Evolutionary conservation across 768 basidiomycete species (phyloP), one percentile per base, ranked within the genome.

Genomic region (Pleurotus salmoneostramineus): DNA sequence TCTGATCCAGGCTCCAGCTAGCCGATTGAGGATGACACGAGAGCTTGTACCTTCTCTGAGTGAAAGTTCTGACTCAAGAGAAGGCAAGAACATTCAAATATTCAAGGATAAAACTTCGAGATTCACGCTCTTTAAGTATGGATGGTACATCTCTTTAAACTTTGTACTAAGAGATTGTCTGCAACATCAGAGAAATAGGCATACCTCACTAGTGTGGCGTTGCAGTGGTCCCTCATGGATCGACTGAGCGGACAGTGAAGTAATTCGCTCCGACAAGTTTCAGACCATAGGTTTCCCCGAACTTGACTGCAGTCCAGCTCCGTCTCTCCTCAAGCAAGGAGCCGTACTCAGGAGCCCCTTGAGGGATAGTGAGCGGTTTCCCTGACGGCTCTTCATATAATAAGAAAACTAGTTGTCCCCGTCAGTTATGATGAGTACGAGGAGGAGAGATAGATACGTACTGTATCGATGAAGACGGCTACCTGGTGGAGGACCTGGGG

Each of bases 211-310:
- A n/a, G n/a, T n/a, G n/a, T n/a, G n/a, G n/a, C n/a, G n/a, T n/a
- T n/a, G n/a, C n/a, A n/a, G n/a, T n/a, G n/a, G n/a, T n/a, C n/a
- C n/a, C n/a, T n/a, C n/a, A n/a, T n/a, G n/a, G n/a, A n/a, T n/a
- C 65, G n/a, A 56, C 56, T 14, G 69, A 66, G 52, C 69, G 65
- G 5, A 82, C 77, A 50, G 80, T 58, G 62, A 86, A 80, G 64
- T 79, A 86, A 62, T 81, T 86, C 11, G 76, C 82, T 10, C 82
- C 87, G 15, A 87, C 83, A 4, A 86, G 70, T 67, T 76, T 80
- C 47, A 88, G 68, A 0, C 76, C 76, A 60, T 85, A 71, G 61
- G 68, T 66, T 6, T 80, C 68, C 17, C 77, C 85, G 64, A 88
- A 87, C 2, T 64, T 66, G 7, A 77, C 59, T 3, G 78, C 80